These are phyloP conservation scores for Chloropicon primus DNA, from an alignment of 139 green algal species.

Conservation along the genomic window DNA sequence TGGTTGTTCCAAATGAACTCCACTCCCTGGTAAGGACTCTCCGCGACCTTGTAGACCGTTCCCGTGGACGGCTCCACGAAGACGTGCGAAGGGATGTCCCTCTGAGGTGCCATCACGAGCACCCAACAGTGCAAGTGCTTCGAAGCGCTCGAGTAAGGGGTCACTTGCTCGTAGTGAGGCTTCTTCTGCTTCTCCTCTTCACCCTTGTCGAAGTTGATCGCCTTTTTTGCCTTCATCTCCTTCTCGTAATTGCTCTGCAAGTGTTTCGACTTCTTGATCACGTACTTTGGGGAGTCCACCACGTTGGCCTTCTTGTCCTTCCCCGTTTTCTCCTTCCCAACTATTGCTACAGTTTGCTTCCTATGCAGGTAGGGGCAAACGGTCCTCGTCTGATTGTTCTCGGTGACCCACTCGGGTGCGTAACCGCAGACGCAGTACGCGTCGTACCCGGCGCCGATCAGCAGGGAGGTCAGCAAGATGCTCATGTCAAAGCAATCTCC, in stretches of 20 bases:
- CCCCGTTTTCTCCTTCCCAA: background rate
- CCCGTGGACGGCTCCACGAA: slow-evolving; percentile 64
- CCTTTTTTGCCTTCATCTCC: slow-evolving; percentile 2
- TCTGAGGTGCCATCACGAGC: slow-evolving; percentile 47
- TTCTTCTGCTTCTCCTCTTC: slow-evolving; percentile 2
- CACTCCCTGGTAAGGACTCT: slow-evolving; percentile 53
- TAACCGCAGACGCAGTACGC: slow-evolving; percentile 64
- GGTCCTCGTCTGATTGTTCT: slow-evolving; percentile 40
- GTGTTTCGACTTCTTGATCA: background rate
- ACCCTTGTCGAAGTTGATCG: background rate
- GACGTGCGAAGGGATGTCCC: slow-evolving; percentile 32
- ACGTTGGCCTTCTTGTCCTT: background rate
- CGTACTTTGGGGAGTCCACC: slow-evolving; percentile 6
- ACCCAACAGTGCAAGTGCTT: slow-evolving; percentile 59
- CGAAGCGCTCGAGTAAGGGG: background rate
- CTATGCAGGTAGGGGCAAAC: slow-evolving; percentile 24
- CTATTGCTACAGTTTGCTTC: background rate
- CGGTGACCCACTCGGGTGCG: slow-evolving; percentile 33
- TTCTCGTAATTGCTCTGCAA: slow-evolving; percentile 6
- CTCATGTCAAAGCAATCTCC: slow-evolving; percentile 73
- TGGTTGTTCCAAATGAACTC: slow-evolving; percentile 55
- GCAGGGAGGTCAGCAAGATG: slow-evolving; percentile 45
- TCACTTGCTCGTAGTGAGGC: slow-evolving; percentile 7
- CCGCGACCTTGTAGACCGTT: slow-evolving; percentile 22
- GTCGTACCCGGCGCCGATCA: slow-evolving; percentile 63